Percentiles rank a stretch among this genome's conserved stretches.
These are phyloP conservation scores for Xylaria hypoxylon DNA, from an alignment of 2,329 filamentous ascomycete genomes.

Conservation along the genomic window DNA sequence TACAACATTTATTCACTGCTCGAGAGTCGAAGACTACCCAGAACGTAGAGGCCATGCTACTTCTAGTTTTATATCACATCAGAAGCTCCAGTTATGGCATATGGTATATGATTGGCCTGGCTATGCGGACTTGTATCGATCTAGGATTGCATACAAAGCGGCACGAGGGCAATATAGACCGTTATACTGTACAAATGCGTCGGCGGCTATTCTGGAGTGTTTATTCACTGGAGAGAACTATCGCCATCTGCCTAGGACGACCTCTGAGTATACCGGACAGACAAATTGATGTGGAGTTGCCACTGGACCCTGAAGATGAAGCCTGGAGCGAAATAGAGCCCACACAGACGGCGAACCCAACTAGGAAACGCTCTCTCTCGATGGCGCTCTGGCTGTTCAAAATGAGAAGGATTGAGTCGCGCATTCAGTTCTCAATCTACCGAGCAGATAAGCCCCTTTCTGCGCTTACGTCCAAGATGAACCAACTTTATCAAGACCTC, in stretches of 20 bases:
- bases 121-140: constrained; percentile 65
- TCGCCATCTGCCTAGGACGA: constrained; percentile 63
- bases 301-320: constrained; percentile 51
- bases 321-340: constrained; percentile 27
- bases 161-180: constrained; percentile 56
- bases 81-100: constrained; percentile 63
- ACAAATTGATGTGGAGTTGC: constrained; percentile 62
- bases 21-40: constrained; percentile 61
- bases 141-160: constrained; percentile 62
- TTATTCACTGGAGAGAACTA: constrained; percentile 61
- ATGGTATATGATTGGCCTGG: constrained; percentile 66
- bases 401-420: constrained; percentile 60
- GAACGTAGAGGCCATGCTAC: constrained; percentile 64
- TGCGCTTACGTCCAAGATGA: constrained; percentile 60
- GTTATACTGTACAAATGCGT: constrained; percentile 58
- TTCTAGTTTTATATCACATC: constrained; percentile 64
- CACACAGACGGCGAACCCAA: constrained; percentile 11
- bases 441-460: constrained; percentile 60
- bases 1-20: constrained; percentile 62
- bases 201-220: constrained; percentile 64
- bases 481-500: constrained; percentile 57
- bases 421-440: constrained; percentile 64
- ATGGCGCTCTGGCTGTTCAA: constrained; percentile 58
- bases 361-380: constrained; percentile 50
- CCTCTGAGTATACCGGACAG: constrained; percentile 63